These are phyloP conservation scores for Schizonepeta tenuifolia DNA, from an alignment of 257 asterid genomes.

Conservation along the genomic window DNA sequence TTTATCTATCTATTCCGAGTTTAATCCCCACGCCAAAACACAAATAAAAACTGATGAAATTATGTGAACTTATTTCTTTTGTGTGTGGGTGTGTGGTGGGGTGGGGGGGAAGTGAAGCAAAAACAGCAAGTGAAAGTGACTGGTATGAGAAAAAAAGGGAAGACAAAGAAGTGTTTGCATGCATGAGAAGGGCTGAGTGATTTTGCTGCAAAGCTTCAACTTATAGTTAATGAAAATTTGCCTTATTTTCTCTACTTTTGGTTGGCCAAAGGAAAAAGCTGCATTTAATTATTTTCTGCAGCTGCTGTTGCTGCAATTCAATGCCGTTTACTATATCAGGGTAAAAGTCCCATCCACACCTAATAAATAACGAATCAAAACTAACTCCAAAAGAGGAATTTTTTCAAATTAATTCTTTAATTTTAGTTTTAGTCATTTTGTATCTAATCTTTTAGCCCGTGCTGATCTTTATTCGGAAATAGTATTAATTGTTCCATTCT, in stretches of 20 bases:
- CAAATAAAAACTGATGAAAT: not conserved
- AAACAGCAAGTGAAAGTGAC: slow-evolving; percentile 39
- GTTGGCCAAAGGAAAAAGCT: slow-evolving; percentile 23
- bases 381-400: not conserved
- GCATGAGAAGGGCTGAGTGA: slow-evolving; percentile 39
- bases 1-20: not conserved
- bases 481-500: no score
- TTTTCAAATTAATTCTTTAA: not conserved
- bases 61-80: not conserved
- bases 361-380: slow-evolving; percentile 40
- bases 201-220: slow-evolving; percentile 19
- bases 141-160: slow-evolving; percentile 21
- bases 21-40: not conserved
- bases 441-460: not conserved
- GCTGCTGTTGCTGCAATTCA: slow-evolving; percentile 35
- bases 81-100: not conserved
- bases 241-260: slow-evolving; percentile 31
- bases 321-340: slow-evolving; percentile 31
- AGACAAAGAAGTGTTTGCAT: slow-evolving; percentile 43
- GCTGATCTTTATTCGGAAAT: not conserved
- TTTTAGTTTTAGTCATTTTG: slow-evolving; percentile 4
- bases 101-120: slow-evolving; percentile 2
- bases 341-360: slow-evolving; percentile 41
- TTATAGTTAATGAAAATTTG: slow-evolving; percentile 17
- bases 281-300: slow-evolving; percentile 34